Evolutionary conservation across 2,329 filamentous ascomycete genomes (phyloP), one percentile per base, ranked within the genome.

Genomic region (Xylariomycetidae sp.): DNA sequence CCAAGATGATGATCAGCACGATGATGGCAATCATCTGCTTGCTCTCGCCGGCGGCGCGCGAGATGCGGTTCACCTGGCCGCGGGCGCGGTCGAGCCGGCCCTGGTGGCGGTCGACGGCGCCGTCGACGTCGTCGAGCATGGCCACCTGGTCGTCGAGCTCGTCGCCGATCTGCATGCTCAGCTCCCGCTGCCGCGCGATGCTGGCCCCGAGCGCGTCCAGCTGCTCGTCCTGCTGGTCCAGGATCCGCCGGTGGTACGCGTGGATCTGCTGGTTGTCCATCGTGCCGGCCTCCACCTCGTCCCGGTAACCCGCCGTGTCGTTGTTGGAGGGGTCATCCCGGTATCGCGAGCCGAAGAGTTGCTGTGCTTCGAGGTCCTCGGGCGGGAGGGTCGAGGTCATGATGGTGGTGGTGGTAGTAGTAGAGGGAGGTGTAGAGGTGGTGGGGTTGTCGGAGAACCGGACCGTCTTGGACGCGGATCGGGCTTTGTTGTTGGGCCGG

Each of bases 101-200:
- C 57, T 83, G 76, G 63, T 97, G 89, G 37, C 89, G 69, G 57
- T 95, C 88, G 6, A 89, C 85, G 14, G 82, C 74, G 27, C 75
- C 74, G 54, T 97, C 92, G 27, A 94, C 80, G 51, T 95, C 90
- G 57, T 96, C 90, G 18, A 98, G 70, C 69, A 98, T 70, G 48
- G 83, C 73, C 23, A 94, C 85, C 53, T 98, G 92, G 48, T 80
- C 83, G 50, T 97, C 92, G 22, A 98, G 72, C 69, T 98, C 92
- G 58, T 96, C 86, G 18, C 92, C 90, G 52, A 98, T 97, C 66
- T 92, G 87, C 67, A 96, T 94, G 56, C 84, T 89, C 41, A 98
- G 70, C 65, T 97, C 87, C 31, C 94, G 74, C 67, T 97, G 92
- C 25, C 92, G 78, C 4, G 85, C 77, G 48, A 98, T 96, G 37